Conservation (phyloP, 2,329 filamentous ascomycete species). For the Colletotrichum sp. region DNA sequence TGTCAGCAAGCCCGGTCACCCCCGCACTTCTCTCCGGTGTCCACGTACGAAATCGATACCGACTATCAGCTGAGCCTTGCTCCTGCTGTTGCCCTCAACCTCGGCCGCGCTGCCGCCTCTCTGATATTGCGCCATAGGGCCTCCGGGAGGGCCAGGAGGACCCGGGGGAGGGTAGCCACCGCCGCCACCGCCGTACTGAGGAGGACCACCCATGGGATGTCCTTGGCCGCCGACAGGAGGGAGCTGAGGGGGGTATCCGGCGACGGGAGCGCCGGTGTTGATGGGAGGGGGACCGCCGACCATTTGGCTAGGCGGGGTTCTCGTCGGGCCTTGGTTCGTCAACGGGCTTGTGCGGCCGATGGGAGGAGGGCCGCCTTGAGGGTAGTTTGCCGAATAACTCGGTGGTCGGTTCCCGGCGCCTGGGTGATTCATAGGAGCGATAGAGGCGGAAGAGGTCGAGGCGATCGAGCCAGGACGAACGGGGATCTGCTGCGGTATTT, state of each 20-base stretch:
- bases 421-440: conserved; percentile 67
- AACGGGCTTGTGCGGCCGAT: conserved; percentile 61
- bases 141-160: conserved; percentile 37
- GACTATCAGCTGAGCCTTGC: conserved; percentile 96
- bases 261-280: conserved; percentile 65
- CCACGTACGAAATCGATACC: conserved; percentile 93
- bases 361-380: conserved; percentile 48
- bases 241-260: conserved; percentile 66
- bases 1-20: conserved; percentile 5
- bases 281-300: conserved; percentile 70
- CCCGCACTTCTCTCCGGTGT: not conserved
- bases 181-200: conserved; percentile 50
- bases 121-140: conserved; percentile 31
- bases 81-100: conserved; percentile 86
- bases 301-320: conserved; percentile 65
- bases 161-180: conserved; percentile 51
- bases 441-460: conserved; percentile 50
- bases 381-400: conserved; percentile 66
- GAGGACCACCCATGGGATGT: conserved; percentile 43
- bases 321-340: conserved; percentile 50
- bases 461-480: conserved; percentile 44
- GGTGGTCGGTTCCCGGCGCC: conserved; percentile 65
- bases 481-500: conserved; percentile 57
- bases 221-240: conserved; percentile 33
- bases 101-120: conserved; percentile 65